Percentiles rank a stretch among this genome's conserved stretches.
These are phyloP conservation scores for Malassezia psittaci DNA, from an alignment of 1,284 basidiomycete genomes.

Conservation along the genomic window DNA sequence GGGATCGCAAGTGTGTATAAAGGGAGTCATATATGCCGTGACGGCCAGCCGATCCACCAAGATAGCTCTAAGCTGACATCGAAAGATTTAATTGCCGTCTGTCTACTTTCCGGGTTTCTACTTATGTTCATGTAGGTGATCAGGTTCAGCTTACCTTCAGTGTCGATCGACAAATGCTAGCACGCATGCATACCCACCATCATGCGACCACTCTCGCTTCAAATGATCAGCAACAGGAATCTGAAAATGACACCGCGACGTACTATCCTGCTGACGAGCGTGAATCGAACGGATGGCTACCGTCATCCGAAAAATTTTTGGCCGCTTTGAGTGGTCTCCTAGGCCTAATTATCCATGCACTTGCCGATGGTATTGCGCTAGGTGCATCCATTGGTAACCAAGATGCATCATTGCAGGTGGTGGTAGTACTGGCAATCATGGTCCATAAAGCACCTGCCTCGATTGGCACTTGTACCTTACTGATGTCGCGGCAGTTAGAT, in stretches of 20 bases:
- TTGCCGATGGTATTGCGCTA: conserved; percentile 44
- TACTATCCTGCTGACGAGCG: conserved; percentile 2
- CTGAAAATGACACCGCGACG: not conserved
- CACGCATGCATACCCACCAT: not conserved
- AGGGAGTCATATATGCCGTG: conserved; percentile 1
- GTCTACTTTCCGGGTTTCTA: conserved; percentile 37
- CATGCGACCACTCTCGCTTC: not conserved
- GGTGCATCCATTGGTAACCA: conserved; percentile 31
- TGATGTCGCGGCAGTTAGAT: conserved; percentile 30
- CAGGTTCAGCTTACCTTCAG: not conserved
- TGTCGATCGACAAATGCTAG: conserved; percentile 16
- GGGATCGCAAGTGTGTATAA: conserved; percentile 19
- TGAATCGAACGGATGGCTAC: not conserved
- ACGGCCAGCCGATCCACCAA: not conserved
- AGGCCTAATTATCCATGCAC: conserved; percentile 40
- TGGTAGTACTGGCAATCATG: conserved; percentile 43
- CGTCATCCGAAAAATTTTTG: conserved; percentile 6
- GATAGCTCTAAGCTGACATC: conserved; percentile 5
- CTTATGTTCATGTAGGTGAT: conserved; percentile 35
- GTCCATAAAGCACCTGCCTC: conserved; percentile 46
- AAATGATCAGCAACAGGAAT: not conserved
- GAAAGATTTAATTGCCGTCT: conserved; percentile 27
- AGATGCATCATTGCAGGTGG: conserved; percentile 31
- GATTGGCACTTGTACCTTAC: conserved; percentile 39
- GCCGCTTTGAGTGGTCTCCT: conserved; percentile 30